Base-by-base conservation (phyloP, 2,329 filamentous ascomycete species). In the Hypoxylon sp. region DNA sequence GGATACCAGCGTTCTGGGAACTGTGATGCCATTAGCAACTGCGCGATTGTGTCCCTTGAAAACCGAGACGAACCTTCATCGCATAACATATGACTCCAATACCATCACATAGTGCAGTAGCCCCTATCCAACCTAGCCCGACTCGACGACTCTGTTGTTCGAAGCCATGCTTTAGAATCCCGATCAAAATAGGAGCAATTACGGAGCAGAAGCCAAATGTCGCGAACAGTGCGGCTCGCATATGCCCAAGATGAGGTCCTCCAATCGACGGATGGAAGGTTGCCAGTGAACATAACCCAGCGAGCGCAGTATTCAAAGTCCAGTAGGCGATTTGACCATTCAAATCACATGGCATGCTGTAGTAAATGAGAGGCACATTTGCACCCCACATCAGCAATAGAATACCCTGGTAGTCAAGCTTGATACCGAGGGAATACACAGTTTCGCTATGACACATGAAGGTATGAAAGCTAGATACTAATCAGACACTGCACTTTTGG, bases 331-430 rank as follows among this genome's bases (percentile, higher is more conserved):
- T 68, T 53, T 78, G 80, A 17, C 80, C 68, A 10, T 60, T 36
- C 0, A 73, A 58, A 5, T 79, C 72, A 63, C 80, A 81, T 21
- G 80, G 79, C 69, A 89, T 87, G 2, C 80, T 82, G 73, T 87
- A 87, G 72, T 86, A 86, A n/a, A 89, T 78, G 1, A 86, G 83
- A 3, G 88, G 87, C 5, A 89, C 80, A 50, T 86, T 89, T 63
- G 84, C 84, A 3, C 85, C 85, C 86, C 87, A 90, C 77, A 90
- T 90, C 64, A 90, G 76, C 5, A 86, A 79, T 2, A 90, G 82
- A 46, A 90, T 87, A 6, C 88, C 87, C 46, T 88, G 82, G 69
- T 89, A 88, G 73, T 91, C 89, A 28, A 90, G 77, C 71, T 87
- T 84, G 66, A 89, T 86, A 5, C 86, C 87, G 63, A 85, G 81